These are phyloP conservation scores for Exophiala bonariae DNA, from an alignment of 2,329 filamentous ascomycete species.

Conservation along the genomic window DNA sequence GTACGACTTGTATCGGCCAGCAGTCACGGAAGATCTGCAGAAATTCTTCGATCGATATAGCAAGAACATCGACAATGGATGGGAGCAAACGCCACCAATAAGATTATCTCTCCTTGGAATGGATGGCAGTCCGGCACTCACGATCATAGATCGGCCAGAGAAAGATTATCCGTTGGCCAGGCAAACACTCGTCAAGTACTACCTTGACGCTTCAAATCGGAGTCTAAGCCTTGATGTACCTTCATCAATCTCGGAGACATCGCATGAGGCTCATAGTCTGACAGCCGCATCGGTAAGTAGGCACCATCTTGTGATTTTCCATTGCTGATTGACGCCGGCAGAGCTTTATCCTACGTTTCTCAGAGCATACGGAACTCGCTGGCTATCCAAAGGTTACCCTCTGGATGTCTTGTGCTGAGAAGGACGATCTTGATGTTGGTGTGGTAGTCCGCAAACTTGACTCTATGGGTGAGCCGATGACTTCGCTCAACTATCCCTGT, in stretches of 20 bases:
- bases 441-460: constrained; percentile 47
- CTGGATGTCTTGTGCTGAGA: constrained; percentile 44
- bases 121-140: background rate
- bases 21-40: constrained; percentile 38
- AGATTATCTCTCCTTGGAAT: constrained; percentile 26
- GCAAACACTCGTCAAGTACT: background rate
- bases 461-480: constrained; percentile 41
- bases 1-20: constrained; percentile 43
- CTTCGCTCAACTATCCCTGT: constrained; percentile 46
- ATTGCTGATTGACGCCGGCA: background rate
- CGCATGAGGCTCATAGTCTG: no score
- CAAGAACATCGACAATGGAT: constrained; percentile 45
- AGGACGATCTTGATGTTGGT: constrained; percentile 47
- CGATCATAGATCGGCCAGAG: background rate
- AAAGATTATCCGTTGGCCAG: background rate
- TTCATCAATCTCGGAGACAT: no score
- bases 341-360: constrained; percentile 9
- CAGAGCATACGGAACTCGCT: constrained; percentile 33
- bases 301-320: no score
- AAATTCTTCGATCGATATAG: constrained; percentile 49
- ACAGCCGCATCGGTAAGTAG: no score
- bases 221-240: no score
- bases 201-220: background rate
- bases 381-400: constrained; percentile 49
- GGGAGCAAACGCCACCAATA: constrained; percentile 47